phyloP scores from a whole-genome alignment of 495 filamentous ascomycete species.

The Peziza echinospora region DNA sequence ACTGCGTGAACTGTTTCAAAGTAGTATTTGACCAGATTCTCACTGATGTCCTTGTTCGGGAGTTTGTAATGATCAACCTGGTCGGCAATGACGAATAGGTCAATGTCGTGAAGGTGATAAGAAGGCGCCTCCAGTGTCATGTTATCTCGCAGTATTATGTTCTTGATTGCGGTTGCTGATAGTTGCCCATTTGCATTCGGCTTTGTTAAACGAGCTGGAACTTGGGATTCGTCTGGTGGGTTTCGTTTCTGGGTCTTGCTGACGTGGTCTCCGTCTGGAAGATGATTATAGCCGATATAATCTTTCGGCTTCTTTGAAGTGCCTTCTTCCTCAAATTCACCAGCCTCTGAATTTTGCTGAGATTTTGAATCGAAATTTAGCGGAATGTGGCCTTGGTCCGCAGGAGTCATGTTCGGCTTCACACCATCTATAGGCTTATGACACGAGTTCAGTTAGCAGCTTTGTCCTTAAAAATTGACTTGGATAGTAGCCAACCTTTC shows the following conservation, averaged over 20 bases:
- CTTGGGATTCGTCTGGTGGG: too few relatives aligned
- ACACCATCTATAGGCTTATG: neutral
- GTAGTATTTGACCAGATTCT: conserved; percentile 35
- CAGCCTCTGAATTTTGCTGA: neutral
- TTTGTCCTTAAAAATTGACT: neutral
- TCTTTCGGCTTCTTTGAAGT: too few relatives aligned
- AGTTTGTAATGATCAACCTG: conserved; percentile 29
- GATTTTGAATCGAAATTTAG: neutral
- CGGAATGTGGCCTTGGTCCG: too few relatives aligned
- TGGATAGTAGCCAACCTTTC: conserved; percentile 9
- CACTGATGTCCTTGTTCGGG: conserved; percentile 30
- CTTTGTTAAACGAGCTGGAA: too few relatives aligned
- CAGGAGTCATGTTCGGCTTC: neutral
- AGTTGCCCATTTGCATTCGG: too few relatives aligned
- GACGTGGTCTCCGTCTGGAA: too few relatives aligned
- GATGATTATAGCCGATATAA: too few relatives aligned
- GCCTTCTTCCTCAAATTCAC: too few relatives aligned
- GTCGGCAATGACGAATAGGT: conserved; percentile 24
- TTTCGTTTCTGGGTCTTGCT: too few relatives aligned
- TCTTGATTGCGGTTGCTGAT: too few relatives aligned
- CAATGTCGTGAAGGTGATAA: conserved; percentile 35
- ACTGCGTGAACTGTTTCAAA: conserved; percentile 35
- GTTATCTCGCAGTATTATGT: too few relatives aligned
- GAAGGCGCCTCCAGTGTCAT: conserved; percentile 20
- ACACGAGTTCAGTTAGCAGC: neutral